A percentile compares a stretch with the other conserved stretches of the same genome.
Conservation (phyloP, 1,284 basidiomycete genomes). For the Bjerkandera adusta region DNA sequence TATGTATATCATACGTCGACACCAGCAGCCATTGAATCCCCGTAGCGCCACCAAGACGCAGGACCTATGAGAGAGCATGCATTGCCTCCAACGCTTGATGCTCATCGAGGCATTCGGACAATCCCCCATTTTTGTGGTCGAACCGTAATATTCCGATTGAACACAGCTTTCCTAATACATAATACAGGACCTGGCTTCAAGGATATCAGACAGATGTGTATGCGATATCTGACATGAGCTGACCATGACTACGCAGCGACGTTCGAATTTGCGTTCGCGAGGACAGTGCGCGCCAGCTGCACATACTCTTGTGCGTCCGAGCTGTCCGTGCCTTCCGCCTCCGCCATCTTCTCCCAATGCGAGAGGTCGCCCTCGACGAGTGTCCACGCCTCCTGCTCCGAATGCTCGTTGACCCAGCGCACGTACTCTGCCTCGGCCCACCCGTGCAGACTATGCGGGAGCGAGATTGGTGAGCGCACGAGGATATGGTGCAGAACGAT, state of each 20-base stretch:
- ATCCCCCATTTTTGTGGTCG: too few relatives aligned
- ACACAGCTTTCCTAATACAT: too few relatives aligned
- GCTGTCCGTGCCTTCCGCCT: constrained; percentile 46
- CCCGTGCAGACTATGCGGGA: constrained; percentile 85
- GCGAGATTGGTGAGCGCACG: constrained; percentile 80
- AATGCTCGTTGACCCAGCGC: constrained; percentile 81
- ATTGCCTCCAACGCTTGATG: too few relatives aligned
- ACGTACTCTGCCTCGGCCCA: constrained; percentile 95
- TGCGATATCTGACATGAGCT: too few relatives aligned
- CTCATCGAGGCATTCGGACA: too few relatives aligned
- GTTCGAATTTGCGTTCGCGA: constrained; percentile 41
- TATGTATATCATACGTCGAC: too few relatives aligned
- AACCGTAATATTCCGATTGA: too few relatives aligned
- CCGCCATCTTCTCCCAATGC: constrained; percentile 71
- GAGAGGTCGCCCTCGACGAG: constrained; percentile 68
- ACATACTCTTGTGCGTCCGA: constrained; percentile 55
- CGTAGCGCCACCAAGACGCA: too few relatives aligned
- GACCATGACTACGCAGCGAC: too few relatives aligned
- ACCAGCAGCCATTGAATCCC: too few relatives aligned
- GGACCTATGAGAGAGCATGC: too few relatives aligned
- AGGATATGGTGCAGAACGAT: constrained; percentile 90
- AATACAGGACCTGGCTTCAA: neutral
- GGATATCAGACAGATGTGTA: neutral
- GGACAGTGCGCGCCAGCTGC: constrained; percentile 58
- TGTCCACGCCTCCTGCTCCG: constrained; percentile 67